Base-by-base conservation (phyloP, 1,284 basidiomycete genomes). In the Xerocomus nothofagi region DNA sequence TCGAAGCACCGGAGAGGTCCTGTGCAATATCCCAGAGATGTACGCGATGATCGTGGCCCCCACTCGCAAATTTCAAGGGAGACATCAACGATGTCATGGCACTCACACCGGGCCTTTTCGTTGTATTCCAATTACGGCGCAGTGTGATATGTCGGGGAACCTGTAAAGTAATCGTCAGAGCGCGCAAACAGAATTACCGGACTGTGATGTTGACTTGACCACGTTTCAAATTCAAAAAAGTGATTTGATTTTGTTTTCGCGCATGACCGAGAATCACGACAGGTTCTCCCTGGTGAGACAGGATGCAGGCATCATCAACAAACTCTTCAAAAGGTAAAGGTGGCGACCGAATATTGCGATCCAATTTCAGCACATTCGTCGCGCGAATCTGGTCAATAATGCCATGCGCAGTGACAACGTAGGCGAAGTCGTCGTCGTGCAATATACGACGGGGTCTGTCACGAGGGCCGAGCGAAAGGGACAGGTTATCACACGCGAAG, bases 31-130 rank as follows among this genome's bases (percentile, higher is more conserved):
- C 62, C 78, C 77, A 80, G 4, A 78, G 56, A 50, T 78, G 77
- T 15, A 81, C 67, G 23, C 57, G 44, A 50, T 78, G 78, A 59
- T 79, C 76, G 44, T 76, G 71, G 7, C 77, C 77, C n/a, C 77
- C 79, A 6, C 69, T 79, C 8, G 69, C 76, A 56, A 80, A 78
- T 58, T 66, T 65, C 21, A 63, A 57, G 8, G 73, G 67, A 24
- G 71, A 71, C 54, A 66, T 58, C 65, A 76, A 63, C 10, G 73
- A 37, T 12, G 72, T 61, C 5, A 79, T 57, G 10, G 73, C 71
- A 46, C 74, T 76, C 26, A 73, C 67, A 6, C 77, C 77, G 12
- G 62, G 58, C 53, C 64, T 73, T 57, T 68, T 73, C 11, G 44
- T 54, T 11, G 40, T 48, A 45, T 65, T 66, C 57, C 60, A 60